Conservation (phyloP, 208 protist genomes). For the Leptomonas seymouri region DNA sequence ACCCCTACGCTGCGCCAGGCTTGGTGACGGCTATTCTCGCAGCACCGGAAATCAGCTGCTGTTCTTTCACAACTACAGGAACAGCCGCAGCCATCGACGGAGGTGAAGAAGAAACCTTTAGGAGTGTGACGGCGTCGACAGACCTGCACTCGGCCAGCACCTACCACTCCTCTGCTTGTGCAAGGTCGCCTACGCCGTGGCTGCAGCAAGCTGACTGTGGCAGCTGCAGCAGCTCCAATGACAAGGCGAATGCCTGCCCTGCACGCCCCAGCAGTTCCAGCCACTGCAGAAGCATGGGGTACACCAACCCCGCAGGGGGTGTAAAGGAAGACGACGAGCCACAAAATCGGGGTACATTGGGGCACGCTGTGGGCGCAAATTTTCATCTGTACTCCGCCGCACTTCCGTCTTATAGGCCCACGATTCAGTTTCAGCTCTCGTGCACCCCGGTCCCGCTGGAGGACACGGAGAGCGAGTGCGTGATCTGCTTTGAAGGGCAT, state of each 20-base stretch:
- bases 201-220: slow-evolving; percentile 12
- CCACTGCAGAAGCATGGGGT: too few relatives aligned
- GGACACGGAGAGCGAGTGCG: slow-evolving; percentile 34
- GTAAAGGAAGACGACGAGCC: too few relatives aligned
- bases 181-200: slow-evolving; percentile 10
- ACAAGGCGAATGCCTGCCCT: background rate
- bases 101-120: too few relatives aligned
- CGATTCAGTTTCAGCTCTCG: slow-evolving; percentile 19
- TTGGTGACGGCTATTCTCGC: slow-evolving; percentile 25
- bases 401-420: background rate
- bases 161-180: background rate
- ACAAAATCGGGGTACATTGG: background rate
- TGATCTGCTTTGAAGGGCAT: slow-evolving; percentile 31
- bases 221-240: background rate
- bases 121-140: too few relatives aligned
- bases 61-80: slow-evolving; percentile 1
- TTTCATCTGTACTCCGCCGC: slow-evolving; percentile 2
- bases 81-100: background rate
- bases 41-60: slow-evolving; percentile 30
- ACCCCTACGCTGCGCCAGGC: slow-evolving; percentile 5
- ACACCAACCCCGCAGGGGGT: too few relatives aligned
- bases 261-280: too few relatives aligned
- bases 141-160: too few relatives aligned
- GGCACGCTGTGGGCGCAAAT: background rate
- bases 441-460: slow-evolving; percentile 31